These are phyloP conservation scores for Paraurostyla sp. DNA, from an alignment of 73 alveolate species.

Conservation along the genomic window DNA sequence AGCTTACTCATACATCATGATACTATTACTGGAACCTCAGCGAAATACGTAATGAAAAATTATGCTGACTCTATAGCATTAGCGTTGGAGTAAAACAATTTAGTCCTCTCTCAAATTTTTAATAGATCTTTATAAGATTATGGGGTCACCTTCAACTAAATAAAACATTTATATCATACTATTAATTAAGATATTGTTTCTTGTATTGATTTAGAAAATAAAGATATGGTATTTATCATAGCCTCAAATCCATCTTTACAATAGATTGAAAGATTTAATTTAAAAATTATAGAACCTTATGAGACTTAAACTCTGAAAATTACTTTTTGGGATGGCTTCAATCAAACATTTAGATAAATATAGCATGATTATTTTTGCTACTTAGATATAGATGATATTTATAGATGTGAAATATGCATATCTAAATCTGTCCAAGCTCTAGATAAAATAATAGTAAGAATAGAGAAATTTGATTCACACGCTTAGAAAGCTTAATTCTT, in stretches of 20 bases:
- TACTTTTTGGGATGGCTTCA: too few relatives aligned
- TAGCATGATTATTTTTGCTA: too few relatives aligned
- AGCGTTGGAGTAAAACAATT: background rate
- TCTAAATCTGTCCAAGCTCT: too few relatives aligned
- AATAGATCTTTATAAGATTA: background rate
- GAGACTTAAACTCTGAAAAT: background rate
- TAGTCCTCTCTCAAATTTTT: background rate
- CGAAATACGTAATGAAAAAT: constrained; percentile 78
- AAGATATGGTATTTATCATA: too few relatives aligned
- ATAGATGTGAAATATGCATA: too few relatives aligned
- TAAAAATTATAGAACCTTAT: background rate
- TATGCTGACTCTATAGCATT: constrained; percentile 47
- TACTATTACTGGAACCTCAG: constrained; percentile 94
- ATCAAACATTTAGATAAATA: too few relatives aligned
- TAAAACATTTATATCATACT: background rate
- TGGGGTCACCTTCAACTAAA: background rate
- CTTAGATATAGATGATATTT: too few relatives aligned
- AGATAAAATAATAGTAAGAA: too few relatives aligned
- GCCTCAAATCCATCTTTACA: background rate
- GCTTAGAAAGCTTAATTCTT: too few relatives aligned
- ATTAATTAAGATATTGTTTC: background rate
- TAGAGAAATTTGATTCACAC: too few relatives aligned
- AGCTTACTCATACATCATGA: constrained; percentile 87
- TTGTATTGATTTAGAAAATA: too few relatives aligned
- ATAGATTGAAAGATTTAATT: background rate